These are phyloP conservation scores for Entomortierella parvispora DNA, from an alignment of 192 early-diverging fungal genomes.

Conservation along the genomic window DNA sequence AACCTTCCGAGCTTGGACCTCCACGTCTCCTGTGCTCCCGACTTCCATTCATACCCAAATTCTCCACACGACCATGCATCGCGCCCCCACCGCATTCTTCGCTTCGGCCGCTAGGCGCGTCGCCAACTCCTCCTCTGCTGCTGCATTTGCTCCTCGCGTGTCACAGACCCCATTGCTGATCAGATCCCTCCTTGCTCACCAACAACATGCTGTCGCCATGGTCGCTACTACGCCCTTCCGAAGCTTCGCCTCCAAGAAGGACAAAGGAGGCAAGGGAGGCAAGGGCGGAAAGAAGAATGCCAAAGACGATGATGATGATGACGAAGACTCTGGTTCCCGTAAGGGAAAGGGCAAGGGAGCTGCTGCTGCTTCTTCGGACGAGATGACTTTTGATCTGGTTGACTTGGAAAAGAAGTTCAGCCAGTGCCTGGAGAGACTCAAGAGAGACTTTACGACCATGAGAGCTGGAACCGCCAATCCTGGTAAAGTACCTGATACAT, in stretches of 20 bases:
- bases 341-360: constrained; percentile 30
- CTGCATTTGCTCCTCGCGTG: neutral
- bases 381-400: constrained; percentile 65
- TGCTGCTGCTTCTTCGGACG: neutral
- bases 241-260: constrained; percentile 37
- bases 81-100: constrained; percentile 15
- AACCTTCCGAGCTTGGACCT: too few species aligned
- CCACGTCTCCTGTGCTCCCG: too few species aligned
- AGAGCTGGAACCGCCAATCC: constrained; percentile 80
- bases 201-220: constrained; percentile 15
- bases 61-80: constrained; percentile 35
- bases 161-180: neutral
- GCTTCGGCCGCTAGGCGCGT: neutral
- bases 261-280: constrained; percentile 18
- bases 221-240: constrained; percentile 8
- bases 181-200: constrained; percentile 10
- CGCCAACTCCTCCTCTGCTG: neutral
- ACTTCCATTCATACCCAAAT: too few species aligned
- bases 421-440: constrained; percentile 66
- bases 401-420: constrained; percentile 67
- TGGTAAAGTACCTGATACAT: constrained; percentile 45
- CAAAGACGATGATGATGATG: constrained; percentile 27
- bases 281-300: constrained; percentile 32
- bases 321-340: constrained; percentile 21
- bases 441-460: constrained; percentile 71